Evolutionary conservation across 2,329 filamentous ascomycete species (phyloP), one percentile per base, ranked within the genome.

Genomic region (Diplodia mutila): DNA sequence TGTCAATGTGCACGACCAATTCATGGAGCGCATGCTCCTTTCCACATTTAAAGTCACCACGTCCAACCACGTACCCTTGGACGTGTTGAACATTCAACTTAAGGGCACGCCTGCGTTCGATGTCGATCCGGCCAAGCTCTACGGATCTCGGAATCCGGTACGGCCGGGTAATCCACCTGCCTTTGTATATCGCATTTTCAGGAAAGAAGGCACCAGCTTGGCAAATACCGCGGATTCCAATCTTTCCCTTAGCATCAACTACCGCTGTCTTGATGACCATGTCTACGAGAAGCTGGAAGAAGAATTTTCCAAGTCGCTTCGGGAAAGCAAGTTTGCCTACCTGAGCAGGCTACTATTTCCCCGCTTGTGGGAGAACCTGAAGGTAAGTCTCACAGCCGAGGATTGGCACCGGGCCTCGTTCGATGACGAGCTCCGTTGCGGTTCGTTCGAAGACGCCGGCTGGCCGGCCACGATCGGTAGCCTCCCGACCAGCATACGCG

Each of bases 1-100:
- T 3, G 95, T 99, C 70, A 98, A 98, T 71, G 95, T 99, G 6
- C 94, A 98, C 74, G 95, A 99, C 73, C 88, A 96, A 32, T 98
- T 98, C 83, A 97, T 97, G 76, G 88, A 92, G 70, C 82, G 89
- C 8, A 85, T 88, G 0, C 84, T 98, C 0, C 95, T 95, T 75
- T 97, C 94, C 0, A 90, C 90, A 11, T 99, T 99, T 77, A 97
- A 92, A 16, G 90, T 99, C 64, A 93, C 92, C 14, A 93, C 94
- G 0, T 90, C 92, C 0, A 92, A 85, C 67, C 78, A 86, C 27
- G 89, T 90, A 34, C 95, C 95, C 0, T 78, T 98, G 11, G 86
- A 91, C 4, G 81, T 99, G 7, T 84, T 91, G 54, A 86, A 86
- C 65, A 92, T 91, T 70, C 85, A 88, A 64, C 85, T 99, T 0